Evolutionary conservation across 2,329 filamentous ascomycete species (phyloP), one percentile per base, ranked within the genome.

Genomic region (Microcyclospora tardicrescens): DNA sequence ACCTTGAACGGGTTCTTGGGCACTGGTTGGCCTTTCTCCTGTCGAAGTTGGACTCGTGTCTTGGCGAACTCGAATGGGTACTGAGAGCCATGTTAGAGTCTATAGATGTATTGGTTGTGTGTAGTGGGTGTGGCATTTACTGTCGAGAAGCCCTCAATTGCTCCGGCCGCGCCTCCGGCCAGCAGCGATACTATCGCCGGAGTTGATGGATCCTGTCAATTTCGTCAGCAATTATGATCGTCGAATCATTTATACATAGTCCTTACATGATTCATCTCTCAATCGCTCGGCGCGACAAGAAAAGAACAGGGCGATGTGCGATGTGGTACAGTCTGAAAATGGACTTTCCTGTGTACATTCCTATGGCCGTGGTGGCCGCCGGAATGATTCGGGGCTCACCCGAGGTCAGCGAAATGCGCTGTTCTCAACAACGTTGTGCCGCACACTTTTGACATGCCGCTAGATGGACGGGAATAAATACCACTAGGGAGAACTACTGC

Each of bases 41-140:
- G 56, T 24, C 62, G 62, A n/a, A 78, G 61, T 45, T 80, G 75
- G 2, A 75, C 67, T 39, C 73, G 63, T 0, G 77, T 80, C 57
- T 81, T 81, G 38, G 76, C 75, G 48, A 79, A 81, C 51, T 81
- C 77, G 48, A 80, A 73, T 0, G 77, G 77, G 54, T 79, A 79
- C 53, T 57, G 35, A 12, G 16, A 27, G 10, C 24, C 4, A 14
- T 9, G 12, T 12, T 28, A 12, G 28, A 2, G 11, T 29, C 15
- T 8, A 33, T 24, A 28, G 30, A 16, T 2, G 30, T 10, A 28
- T 11, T 34, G 10, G 34, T 16, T 5, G 8, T 28, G 24, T 37
- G 16, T 15, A 16, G 10, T 15, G 28, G 27, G 15, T 24, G 19
- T 24, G 4, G 19, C 4, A 31, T 48, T 16, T 48, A 55, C 53